Evolutionary conservation across 176 grass and related monocot species (phyloP).

Genomic region (Carex littledalei): DNA sequence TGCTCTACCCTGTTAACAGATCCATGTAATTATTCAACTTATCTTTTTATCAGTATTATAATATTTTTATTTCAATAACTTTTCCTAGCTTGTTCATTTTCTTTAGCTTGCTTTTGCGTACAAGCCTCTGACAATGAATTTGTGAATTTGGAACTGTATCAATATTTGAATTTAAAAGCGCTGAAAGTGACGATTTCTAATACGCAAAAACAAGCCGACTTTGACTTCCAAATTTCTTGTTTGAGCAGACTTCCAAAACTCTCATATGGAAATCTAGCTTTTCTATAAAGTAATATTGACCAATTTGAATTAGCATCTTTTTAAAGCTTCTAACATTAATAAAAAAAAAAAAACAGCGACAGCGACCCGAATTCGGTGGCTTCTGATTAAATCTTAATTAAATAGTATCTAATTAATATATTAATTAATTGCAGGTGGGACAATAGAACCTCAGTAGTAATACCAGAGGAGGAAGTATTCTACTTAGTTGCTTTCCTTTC

Average conservation of each 20-base stretch:
- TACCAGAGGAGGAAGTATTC: conserved; percentile 86
- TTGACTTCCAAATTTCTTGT: not conserved
- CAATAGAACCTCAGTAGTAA: conserved; percentile 73
- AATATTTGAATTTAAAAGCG: not conserved
- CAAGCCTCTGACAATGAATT: not conserved
- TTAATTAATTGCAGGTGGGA: conserved; percentile 57
- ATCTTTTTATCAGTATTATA: not conserved
- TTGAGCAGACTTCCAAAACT: no score
- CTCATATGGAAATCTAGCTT: not conserved
- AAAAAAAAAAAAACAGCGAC: not conserved
- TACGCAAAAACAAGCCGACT: not conserved
- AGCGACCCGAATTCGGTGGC: not conserved
- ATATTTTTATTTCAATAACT: not conserved
- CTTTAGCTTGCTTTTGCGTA: conserved; percentile 3
- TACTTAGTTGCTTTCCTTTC: conserved; percentile 87
- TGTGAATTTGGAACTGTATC: not conserved
- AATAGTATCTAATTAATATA: no score
- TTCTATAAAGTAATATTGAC: not conserved
- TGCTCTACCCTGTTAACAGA: conserved; percentile 87
- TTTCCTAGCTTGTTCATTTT: not conserved
- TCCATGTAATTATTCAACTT: conserved; percentile 46
- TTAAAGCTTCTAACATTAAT: not conserved
- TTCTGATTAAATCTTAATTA: not conserved
- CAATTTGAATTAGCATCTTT: not conserved
- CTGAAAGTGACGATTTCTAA: conserved; percentile 3